These are phyloP conservation scores for Trichocomaceae sp. DNA, from an alignment of 2,329 filamentous ascomycete genomes.

Conservation along the genomic window DNA sequence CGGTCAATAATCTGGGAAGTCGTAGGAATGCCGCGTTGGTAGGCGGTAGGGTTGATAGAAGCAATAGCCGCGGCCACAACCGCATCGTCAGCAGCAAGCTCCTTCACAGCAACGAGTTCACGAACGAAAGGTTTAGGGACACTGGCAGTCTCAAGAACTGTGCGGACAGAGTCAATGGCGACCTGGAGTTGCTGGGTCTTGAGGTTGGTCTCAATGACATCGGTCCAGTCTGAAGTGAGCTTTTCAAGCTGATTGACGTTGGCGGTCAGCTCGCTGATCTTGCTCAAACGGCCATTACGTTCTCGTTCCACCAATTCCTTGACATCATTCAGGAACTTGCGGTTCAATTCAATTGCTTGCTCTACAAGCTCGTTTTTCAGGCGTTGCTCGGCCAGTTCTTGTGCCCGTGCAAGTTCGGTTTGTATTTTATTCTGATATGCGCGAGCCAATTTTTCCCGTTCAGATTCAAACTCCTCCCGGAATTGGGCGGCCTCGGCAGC, in stretches of 20 bases:
- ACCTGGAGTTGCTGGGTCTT: constrained; percentile 95
- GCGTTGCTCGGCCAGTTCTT: constrained; percentile 74
- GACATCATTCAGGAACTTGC: constrained; percentile 72
- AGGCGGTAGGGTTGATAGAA: constrained; percentile 90
- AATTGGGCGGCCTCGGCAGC: constrained; percentile 71
- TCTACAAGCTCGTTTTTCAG: constrained; percentile 80
- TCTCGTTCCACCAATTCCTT: constrained; percentile 79
- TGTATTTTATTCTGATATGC: constrained; percentile 75
- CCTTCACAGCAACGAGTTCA: constrained; percentile 90
- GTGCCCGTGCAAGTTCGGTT: constrained; percentile 70
- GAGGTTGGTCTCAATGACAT: constrained; percentile 81
- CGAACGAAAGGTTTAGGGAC: constrained; percentile 79
- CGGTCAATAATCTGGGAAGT: constrained; percentile 84
- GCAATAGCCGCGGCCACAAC: constrained; percentile 90
- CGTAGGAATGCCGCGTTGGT: constrained; percentile 84
- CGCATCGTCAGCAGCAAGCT: constrained; percentile 74
- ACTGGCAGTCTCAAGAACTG: constrained; percentile 67
- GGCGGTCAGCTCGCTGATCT: constrained; percentile 70
- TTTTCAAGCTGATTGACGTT: constrained; percentile 78
- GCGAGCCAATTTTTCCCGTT: constrained; percentile 71
- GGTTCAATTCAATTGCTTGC: constrained; percentile 83
- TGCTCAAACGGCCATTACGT: constrained; percentile 77
- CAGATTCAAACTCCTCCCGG: constrained; percentile 80
- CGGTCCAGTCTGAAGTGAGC: constrained; percentile 82
- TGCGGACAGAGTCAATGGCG: constrained; percentile 85